A percentile compares a stretch with the other conserved stretches of the same genome.
Conservation (phyloP, 1,139 yeast genomes). For the Candida pseudoviswanathii region DNA sequence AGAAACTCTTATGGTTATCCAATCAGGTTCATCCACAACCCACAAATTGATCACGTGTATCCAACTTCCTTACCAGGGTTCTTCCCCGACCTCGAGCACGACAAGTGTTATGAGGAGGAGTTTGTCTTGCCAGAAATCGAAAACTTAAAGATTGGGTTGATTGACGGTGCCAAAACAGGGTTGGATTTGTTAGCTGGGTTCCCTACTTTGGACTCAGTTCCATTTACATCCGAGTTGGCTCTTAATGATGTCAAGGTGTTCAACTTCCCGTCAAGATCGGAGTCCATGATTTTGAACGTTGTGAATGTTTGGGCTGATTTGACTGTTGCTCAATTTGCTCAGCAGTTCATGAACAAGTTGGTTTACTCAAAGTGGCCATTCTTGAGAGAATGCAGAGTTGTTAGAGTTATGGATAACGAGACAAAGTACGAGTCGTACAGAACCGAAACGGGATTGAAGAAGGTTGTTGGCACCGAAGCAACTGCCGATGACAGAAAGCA, state of each 20-base stretch:
- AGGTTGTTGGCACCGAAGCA: slow-evolving; percentile 43
- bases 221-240: slow-evolving; percentile 54
- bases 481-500: slow-evolving; percentile 41
- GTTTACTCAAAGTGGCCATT: slow-evolving; percentile 90
- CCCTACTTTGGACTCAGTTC: slow-evolving; percentile 76
- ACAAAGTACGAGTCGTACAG: slow-evolving; percentile 46
- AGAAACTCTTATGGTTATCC: slow-evolving; percentile 79
- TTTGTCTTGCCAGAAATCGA: slow-evolving; percentile 55
- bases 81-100: slow-evolving; percentile 75
- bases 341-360: slow-evolving; percentile 55
- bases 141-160: slow-evolving; percentile 58
- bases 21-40: slow-evolving; percentile 69
- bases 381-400: slow-evolving; percentile 75
- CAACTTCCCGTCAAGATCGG: slow-evolving; percentile 82
- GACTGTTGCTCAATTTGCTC: slow-evolving; percentile 60
- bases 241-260: slow-evolving; percentile 74
- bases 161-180: slow-evolving; percentile 72
- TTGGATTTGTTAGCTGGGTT: slow-evolving; percentile 79
- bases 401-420: slow-evolving; percentile 60
- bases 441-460: slow-evolving; percentile 30
- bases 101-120: slow-evolving; percentile 68
- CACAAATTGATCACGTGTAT: slow-evolving; percentile 70
- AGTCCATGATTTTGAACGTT: slow-evolving; percentile 71
- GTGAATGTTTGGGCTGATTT: slow-evolving; percentile 52
- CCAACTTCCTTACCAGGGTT: slow-evolving; percentile 80